Evolutionary conservation across 1,284 basidiomycete species (phyloP).

Genomic region (Ustilago esculenta): DNA sequence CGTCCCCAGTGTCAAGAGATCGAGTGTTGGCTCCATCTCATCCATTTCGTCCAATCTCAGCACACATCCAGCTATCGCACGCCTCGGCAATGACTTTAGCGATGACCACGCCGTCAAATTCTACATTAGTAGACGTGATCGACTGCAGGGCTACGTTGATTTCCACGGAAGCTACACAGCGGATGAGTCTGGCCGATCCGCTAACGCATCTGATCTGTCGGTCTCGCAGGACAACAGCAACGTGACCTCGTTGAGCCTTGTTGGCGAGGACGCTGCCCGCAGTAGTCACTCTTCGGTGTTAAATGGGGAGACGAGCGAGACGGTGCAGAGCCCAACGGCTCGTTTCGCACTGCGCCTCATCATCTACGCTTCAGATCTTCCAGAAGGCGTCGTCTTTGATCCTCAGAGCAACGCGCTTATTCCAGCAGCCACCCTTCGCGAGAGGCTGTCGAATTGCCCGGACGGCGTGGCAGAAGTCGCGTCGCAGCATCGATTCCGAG

Average conservation of each 20-base stretch:
- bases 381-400: slow-evolving; percentile 92
- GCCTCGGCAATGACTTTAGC: slow-evolving; percentile 90
- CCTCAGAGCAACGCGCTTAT: slow-evolving; percentile 89
- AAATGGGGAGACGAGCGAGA: slow-evolving; percentile 39
- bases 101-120: slow-evolving; percentile 97
- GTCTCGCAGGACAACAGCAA: slow-evolving; percentile 44
- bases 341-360: slow-evolving; percentile 86
- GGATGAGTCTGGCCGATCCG: slow-evolving; percentile 31
- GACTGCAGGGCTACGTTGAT: slow-evolving; percentile 37
- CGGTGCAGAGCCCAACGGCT: slow-evolving; percentile 70
- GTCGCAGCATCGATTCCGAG: slow-evolving; percentile 43
- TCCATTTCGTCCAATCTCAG: slow-evolving; percentile 89
- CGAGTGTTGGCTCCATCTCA: slow-evolving; percentile 90
- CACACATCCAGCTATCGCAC: slow-evolving; percentile 90
- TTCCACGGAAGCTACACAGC: slow-evolving; percentile 17
- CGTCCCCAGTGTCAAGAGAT: slow-evolving; percentile 77
- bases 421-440: slow-evolving; percentile 34
- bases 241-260: slow-evolving; percentile 29
- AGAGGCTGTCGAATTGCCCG: slow-evolving; percentile 20
- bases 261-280: slow-evolving; percentile 27
- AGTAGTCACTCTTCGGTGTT: slow-evolving; percentile 43
- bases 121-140: slow-evolving; percentile 76
- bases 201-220: slow-evolving; percentile 27
- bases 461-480: slow-evolving; percentile 6
- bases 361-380: slow-evolving; percentile 87